phyloP scores from a whole-genome alignment of 2,329 filamentous ascomycete species.

The Arthrocladium fulminans region DNA sequence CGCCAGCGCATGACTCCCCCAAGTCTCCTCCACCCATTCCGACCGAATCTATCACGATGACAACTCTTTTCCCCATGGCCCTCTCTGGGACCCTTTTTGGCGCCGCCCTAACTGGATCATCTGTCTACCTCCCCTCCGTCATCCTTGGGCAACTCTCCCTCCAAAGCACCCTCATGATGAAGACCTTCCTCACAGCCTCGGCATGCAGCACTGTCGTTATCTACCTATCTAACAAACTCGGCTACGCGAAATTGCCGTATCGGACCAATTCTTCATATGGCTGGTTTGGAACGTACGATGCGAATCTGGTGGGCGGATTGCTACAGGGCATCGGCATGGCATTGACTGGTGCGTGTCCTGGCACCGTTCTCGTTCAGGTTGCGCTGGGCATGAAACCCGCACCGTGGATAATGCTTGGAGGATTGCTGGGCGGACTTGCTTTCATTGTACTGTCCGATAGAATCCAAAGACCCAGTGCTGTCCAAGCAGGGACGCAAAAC shows the following conservation, averaged over 20 bases:
- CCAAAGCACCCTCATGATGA: conserved; percentile 56
- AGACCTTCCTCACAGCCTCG: conserved; percentile 55
- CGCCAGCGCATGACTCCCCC: background rate
- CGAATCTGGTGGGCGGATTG: conserved; percentile 55
- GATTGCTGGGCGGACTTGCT: conserved; percentile 45
- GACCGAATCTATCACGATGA: conserved; percentile 8
- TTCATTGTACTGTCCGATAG: conserved; percentile 13
- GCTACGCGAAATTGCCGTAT: conserved; percentile 38
- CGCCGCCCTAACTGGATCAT: conserved; percentile 50
- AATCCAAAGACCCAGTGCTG: conserved; percentile 4
- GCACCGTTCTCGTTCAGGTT: conserved; percentile 54
- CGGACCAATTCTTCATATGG: conserved; percentile 46
- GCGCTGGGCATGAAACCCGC: conserved; percentile 47
- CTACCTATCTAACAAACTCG: conserved; percentile 36
- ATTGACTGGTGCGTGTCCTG: conserved; percentile 56
- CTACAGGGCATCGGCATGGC: conserved; percentile 59
- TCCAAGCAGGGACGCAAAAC: background rate
- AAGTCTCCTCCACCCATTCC: background rate
- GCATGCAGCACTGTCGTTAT: conserved; percentile 51
- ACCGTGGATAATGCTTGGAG: conserved; percentile 46
- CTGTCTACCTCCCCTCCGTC: conserved; percentile 51
- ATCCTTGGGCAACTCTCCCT: conserved; percentile 55
- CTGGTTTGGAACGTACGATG: conserved; percentile 50
- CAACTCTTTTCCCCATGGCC: conserved; percentile 22
- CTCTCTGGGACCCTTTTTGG: conserved; percentile 53